These are phyloP conservation scores for Bacidia rubella DNA, from an alignment of 495 filamentous ascomycete genomes.

Conservation along the genomic window DNA sequence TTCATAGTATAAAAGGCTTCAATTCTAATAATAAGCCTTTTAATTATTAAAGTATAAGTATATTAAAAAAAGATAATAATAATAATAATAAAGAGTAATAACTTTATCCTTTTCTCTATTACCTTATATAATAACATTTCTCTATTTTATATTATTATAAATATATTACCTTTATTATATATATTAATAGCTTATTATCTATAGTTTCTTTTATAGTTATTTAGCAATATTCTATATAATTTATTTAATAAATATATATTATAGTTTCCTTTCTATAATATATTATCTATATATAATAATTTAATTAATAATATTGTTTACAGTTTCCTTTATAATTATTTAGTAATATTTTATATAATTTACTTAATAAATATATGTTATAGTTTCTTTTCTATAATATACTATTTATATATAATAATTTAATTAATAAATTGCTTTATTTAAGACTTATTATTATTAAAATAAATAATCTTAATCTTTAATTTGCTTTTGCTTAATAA, in stretches of 20 bases:
- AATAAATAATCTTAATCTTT: neutral
- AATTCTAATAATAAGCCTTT: neutral
- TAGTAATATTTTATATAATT: neutral
- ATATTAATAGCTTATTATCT: neutral
- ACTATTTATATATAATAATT: too few relatives aligned
- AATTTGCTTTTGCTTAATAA: too few relatives aligned
- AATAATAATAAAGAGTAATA: neutral
- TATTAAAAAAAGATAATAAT: neutral
- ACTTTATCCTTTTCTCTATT: slow-evolving; percentile 5
- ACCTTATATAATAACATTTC: neutral
- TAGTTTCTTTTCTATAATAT: too few relatives aligned
- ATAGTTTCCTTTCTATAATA: neutral
- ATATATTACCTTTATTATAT: neutral
- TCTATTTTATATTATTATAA: neutral
- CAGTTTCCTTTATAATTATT: too few relatives aligned
- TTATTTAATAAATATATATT: neutral
- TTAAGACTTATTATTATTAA: too few relatives aligned
- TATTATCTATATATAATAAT: neutral
- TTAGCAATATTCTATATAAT: neutral
- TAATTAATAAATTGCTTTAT: too few relatives aligned
- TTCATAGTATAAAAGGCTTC: slow-evolving; percentile 6
- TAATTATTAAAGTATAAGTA: slow-evolving; percentile 1
- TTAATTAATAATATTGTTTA: neutral
- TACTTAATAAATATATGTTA: too few relatives aligned
- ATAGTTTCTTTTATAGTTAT: slow-evolving; percentile 2